Evolutionary conservation across 2,329 filamentous ascomycete genomes (phyloP).

Genomic region (Conoideocrella luteorostrata): DNA sequence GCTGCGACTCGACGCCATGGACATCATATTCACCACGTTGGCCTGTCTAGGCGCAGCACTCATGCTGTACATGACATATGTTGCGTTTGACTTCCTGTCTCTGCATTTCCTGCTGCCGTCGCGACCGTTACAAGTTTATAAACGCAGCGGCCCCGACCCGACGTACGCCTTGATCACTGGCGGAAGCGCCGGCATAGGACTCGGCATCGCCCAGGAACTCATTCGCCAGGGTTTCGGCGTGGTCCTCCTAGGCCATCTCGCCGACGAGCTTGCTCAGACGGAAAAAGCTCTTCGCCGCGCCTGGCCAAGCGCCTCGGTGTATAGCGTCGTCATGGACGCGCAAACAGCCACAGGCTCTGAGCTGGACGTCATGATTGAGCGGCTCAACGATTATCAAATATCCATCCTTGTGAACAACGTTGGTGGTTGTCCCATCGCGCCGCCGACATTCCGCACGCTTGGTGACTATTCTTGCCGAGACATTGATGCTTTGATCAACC

Average conservation of each 20-base stretch:
- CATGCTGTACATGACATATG: too few species aligned
- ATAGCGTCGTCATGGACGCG: constrained; percentile 24
- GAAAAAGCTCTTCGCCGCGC: constrained; percentile 19
- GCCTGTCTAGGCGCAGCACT: too few species aligned
- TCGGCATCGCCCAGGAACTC: constrained; percentile 26
- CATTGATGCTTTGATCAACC: constrained; percentile 23
- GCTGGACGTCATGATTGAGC: constrained; percentile 16
- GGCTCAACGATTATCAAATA: constrained; percentile 17
- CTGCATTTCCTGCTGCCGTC: constrained; percentile 17
- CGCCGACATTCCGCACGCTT: constrained; percentile 20
- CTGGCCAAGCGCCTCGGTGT: too few species aligned
- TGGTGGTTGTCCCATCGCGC: too few species aligned
- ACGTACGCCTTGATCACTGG: constrained; percentile 28
- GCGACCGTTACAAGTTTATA: constrained; percentile 15
- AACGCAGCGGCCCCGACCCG: constrained; percentile 13
- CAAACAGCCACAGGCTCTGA: constrained; percentile 19
- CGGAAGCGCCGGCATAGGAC: constrained; percentile 26
- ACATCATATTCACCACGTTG: too few species aligned
- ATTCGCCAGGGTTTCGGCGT: constrained; percentile 27
- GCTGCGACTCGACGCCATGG: too few species aligned
- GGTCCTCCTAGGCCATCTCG: constrained; percentile 23
- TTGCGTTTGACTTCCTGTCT: too few species aligned
- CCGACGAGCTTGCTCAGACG: constrained; percentile 21
- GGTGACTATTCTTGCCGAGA: constrained; percentile 22
- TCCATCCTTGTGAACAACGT: constrained; percentile 29